These are phyloP conservation scores for Bacterosira constricta DNA, from an alignment of 108 stramenopile genomes.

Conservation along the genomic window DNA sequence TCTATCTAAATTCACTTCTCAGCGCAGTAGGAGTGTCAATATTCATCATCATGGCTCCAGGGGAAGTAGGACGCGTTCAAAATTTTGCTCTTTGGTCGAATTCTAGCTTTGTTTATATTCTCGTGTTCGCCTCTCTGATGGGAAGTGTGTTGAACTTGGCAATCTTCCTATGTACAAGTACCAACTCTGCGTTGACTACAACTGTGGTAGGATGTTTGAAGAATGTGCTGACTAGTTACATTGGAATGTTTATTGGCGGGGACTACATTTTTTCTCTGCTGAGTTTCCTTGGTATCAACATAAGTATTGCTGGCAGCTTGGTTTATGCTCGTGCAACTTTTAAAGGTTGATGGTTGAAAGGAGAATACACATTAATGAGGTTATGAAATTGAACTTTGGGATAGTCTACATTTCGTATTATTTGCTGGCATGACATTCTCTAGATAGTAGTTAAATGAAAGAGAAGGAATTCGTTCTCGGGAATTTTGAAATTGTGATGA, in stretches of 20 bases:
- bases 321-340: slow-evolving; percentile 52
- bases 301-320: slow-evolving; percentile 44
- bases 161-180: slow-evolving; percentile 69
- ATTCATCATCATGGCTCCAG: slow-evolving; percentile 22
- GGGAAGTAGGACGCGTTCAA: slow-evolving; percentile 17
- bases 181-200: slow-evolving; percentile 73
- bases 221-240: slow-evolving; percentile 53
- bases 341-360: slow-evolving; percentile 26
- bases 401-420: too few species aligned
- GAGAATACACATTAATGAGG: too few species aligned
- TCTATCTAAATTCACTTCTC: slow-evolving; percentile 55
- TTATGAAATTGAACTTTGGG: too few species aligned
- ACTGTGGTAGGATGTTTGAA: slow-evolving; percentile 66
- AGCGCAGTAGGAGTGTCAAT: slow-evolving; percentile 35
- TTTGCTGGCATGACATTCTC: too few species aligned
- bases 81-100: slow-evolving; percentile 26
- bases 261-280: slow-evolving; percentile 52
- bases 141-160: slow-evolving; percentile 70
- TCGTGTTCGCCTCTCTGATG: slow-evolving; percentile 39
- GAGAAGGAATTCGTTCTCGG: too few species aligned
- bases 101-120: slow-evolving; percentile 29
- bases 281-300: slow-evolving; percentile 50
- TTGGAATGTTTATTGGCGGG: slow-evolving; percentile 55
- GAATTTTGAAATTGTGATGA: background rate
- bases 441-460: too few species aligned